Evolutionary conservation across 2,329 filamentous ascomycete genomes (phyloP).

Genomic region (Diaporthe destruens): DNA sequence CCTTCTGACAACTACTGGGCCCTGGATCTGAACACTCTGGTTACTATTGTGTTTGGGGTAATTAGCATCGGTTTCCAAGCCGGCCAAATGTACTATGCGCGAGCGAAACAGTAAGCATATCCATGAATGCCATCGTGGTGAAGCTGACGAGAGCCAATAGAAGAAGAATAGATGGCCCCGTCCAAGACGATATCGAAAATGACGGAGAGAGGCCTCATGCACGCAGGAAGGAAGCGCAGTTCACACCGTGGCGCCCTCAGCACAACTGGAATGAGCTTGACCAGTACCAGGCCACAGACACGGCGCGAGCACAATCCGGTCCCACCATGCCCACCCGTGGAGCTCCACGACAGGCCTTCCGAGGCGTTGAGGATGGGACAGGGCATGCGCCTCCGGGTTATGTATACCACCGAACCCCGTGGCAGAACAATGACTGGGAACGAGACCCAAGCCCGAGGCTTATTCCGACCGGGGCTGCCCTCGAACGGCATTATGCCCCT

Average conservation of each 20-base stretch:
- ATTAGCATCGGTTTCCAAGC: neutral
- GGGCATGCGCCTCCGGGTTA: neutral
- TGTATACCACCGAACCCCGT: neutral
- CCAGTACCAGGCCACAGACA: neutral
- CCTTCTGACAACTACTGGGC: neutral
- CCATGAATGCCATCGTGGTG: neutral
- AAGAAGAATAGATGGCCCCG: neutral
- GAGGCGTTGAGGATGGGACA: neutral
- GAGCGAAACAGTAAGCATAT: neutral
- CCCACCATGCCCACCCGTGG: neutral
- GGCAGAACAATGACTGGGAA: conserved; percentile 7
- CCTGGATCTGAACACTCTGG: conserved; percentile 29
- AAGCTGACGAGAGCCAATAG: neutral
- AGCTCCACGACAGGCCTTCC: neutral
- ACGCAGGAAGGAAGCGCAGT: neutral
- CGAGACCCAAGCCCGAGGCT: neutral
- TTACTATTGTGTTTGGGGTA: conserved; percentile 21
- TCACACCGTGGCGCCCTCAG: neutral
- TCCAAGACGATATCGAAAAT: neutral
- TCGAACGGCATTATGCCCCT: neutral
- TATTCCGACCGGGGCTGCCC: neutral
- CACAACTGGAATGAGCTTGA: neutral
- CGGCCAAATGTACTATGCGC: neutral
- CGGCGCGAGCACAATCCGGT: neutral
- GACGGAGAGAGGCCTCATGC: too few relatives aligned